A percentile compares a stretch with the other conserved stretches of the same genome.
Conservation (phyloP, 2,329 filamentous ascomycete species). For the Colletotrichum lini region DNA sequence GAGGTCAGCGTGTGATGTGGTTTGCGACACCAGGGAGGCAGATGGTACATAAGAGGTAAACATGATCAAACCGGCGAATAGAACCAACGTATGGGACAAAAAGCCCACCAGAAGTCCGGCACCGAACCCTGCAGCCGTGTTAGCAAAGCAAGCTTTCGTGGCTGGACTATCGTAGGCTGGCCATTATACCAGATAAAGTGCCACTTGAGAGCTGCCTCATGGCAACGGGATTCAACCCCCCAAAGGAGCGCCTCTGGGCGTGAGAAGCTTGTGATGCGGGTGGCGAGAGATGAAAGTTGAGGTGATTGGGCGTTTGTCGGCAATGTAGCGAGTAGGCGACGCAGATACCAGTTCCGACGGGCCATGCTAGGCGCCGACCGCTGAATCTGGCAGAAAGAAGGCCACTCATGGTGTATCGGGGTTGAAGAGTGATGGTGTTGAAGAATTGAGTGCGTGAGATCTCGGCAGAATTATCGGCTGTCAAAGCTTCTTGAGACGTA, state of each 20-base stretch:
- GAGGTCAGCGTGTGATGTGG: constrained; percentile 5
- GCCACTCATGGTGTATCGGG: constrained; percentile 16
- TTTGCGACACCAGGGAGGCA: not conserved
- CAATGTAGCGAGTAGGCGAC: constrained; percentile 18
- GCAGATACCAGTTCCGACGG: constrained; percentile 35
- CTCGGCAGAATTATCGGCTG: not conserved
- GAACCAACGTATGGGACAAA: constrained; percentile 79
- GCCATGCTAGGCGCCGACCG: constrained; percentile 20
- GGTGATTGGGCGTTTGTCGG: constrained; percentile 10
- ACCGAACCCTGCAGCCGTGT: constrained; percentile 66
- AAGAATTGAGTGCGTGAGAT: no score
- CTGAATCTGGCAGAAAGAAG: constrained; percentile 3
- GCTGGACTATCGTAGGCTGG: no score
- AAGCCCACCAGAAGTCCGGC: constrained; percentile 76
- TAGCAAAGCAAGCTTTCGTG: not conserved
- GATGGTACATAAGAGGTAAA: constrained; percentile 72
- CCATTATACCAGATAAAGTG: constrained; percentile 29
- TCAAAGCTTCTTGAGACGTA: not conserved
- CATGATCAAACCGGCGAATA: constrained; percentile 76
- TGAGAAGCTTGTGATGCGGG: not conserved
- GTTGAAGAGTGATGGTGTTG: not conserved
- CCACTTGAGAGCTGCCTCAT: constrained; percentile 40
- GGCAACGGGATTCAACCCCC: constrained; percentile 26
- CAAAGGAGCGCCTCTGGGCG: constrained; percentile 3
- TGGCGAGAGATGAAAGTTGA: constrained; percentile 8